Evolutionary conservation across 2,329 filamentous ascomycete genomes (phyloP).

Genomic region (Hirsutella rhossiliensis): DNA sequence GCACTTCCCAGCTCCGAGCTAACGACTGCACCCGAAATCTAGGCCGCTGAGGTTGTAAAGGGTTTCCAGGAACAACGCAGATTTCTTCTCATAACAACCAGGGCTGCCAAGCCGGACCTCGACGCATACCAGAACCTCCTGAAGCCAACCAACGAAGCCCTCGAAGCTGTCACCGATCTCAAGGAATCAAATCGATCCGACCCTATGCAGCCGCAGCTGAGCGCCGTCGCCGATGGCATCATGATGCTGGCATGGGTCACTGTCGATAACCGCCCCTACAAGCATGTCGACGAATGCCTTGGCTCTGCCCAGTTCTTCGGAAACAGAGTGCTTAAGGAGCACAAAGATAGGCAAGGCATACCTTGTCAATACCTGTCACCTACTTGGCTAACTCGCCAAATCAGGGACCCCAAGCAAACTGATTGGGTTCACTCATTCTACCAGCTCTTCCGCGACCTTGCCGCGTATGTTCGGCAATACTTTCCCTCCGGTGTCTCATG

Average conservation of each 20-base stretch:
- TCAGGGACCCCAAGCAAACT: conserved; percentile 67
- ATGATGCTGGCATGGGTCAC: conserved; percentile 85
- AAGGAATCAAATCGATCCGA: conserved; percentile 71
- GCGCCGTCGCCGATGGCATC: conserved; percentile 81
- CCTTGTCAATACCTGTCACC: not conserved
- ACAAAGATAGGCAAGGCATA: conserved; percentile 52
- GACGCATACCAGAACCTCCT: conserved; percentile 61
- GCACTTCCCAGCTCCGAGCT: not conserved
- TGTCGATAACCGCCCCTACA: conserved; percentile 68
- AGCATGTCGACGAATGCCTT: conserved; percentile 74
- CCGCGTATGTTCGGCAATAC: conserved; percentile 74
- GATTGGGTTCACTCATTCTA: conserved; percentile 93
- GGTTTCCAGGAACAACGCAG: conserved; percentile 77
- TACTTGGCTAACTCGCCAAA: not conserved
- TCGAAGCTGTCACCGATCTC: conserved; percentile 67
- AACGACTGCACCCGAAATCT: not conserved
- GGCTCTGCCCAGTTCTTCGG: conserved; percentile 86
- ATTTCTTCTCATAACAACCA: conserved; percentile 78
- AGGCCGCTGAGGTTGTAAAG: conserved; percentile 41
- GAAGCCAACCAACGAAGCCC: conserved; percentile 74
- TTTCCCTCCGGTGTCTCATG: conserved; percentile 71
- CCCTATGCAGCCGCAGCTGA: conserved; percentile 67
- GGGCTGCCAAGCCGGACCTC: conserved; percentile 82
- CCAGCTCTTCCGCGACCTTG: conserved; percentile 72
- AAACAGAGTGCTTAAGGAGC: conserved; percentile 84